These are phyloP conservation scores for Diaporthe ampelina DNA, from an alignment of 2,329 filamentous ascomycete species.

Conservation along the genomic window DNA sequence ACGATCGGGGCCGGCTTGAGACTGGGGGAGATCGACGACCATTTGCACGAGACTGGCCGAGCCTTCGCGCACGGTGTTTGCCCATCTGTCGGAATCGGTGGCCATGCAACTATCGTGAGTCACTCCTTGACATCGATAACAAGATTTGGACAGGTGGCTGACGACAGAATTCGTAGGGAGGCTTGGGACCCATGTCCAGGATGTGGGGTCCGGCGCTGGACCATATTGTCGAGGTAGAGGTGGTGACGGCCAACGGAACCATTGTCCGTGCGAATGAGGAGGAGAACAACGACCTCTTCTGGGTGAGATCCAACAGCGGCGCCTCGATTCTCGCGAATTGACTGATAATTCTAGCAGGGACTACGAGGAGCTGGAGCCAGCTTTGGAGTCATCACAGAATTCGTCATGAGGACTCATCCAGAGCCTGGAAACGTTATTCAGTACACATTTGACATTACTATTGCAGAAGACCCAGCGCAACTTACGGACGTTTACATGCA, in stretches of 20 bases:
- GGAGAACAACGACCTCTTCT: conserved; percentile 68
- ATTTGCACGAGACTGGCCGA: conserved; percentile 65
- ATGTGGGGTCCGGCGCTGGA: conserved; percentile 72
- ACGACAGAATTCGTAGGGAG: conserved; percentile 57
- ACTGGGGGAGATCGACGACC: conserved; percentile 65
- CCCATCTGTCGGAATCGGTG: conserved; percentile 70
- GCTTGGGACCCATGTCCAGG: conserved; percentile 69
- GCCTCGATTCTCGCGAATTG: conserved; percentile 29
- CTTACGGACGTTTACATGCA: conserved; percentile 64
- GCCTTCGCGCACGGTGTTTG: conserved; percentile 73
- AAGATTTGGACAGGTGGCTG: not conserved
- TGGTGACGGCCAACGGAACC: conserved; percentile 69
- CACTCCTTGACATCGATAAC: too few species aligned
- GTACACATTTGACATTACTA: conserved; percentile 68
- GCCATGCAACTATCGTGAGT: conserved; percentile 68
- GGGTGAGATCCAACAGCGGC: conserved; percentile 48
- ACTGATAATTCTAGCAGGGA: conserved; percentile 50
- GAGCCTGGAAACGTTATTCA: conserved; percentile 70
- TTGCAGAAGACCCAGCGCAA: conserved; percentile 59
- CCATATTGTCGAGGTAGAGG: conserved; percentile 67
- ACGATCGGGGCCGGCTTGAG: conserved; percentile 67
- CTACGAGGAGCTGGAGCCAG: conserved; percentile 69
- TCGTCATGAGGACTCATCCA: conserved; percentile 68
- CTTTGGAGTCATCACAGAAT: conserved; percentile 71
- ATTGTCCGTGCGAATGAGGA: conserved; percentile 62